Evolutionary conservation across 345 rosid species (phyloP).

Genomic region (Pistacia integerrima): DNA sequence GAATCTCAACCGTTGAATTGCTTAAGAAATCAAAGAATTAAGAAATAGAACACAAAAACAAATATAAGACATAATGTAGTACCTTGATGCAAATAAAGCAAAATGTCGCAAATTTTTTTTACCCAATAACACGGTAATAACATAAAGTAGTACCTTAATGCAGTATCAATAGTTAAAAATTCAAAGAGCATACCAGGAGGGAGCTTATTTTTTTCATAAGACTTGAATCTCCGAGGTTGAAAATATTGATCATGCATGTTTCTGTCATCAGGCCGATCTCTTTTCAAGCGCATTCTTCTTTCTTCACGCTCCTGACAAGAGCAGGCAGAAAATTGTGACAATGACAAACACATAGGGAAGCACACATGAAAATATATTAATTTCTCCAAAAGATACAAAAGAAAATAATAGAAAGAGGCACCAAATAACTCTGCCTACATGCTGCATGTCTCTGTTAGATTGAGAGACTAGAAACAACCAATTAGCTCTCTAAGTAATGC

Average conservation of each 20-base stretch:
- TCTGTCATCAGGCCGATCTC: constrained; percentile 60
- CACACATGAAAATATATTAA: background rate
- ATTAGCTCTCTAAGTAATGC: no score
- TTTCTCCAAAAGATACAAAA: background rate
- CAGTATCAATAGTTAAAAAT: background rate
- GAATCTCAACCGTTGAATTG: background rate
- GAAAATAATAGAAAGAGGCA: background rate
- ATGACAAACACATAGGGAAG: background rate
- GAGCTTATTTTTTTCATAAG: constrained; percentile 69
- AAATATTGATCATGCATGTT: constrained; percentile 49
- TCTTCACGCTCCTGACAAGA: constrained; percentile 90
- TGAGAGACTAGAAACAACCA: no score
- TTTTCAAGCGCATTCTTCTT: constrained; percentile 75
- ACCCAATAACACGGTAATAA: background rate
- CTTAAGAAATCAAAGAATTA: background rate
- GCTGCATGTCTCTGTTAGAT: no score
- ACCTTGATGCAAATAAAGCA: background rate
- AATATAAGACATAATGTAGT: no score
- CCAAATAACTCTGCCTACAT: background rate
- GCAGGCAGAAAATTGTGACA: constrained; percentile 15
- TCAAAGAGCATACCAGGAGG: constrained; percentile 71
- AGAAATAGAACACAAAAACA: background rate
- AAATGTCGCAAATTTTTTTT: background rate
- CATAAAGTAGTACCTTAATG: background rate
- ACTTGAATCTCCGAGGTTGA: constrained; percentile 44